Conservation (phyloP, 2,329 filamentous ascomycete genomes). For the Leptographium galeiforme region DNA sequence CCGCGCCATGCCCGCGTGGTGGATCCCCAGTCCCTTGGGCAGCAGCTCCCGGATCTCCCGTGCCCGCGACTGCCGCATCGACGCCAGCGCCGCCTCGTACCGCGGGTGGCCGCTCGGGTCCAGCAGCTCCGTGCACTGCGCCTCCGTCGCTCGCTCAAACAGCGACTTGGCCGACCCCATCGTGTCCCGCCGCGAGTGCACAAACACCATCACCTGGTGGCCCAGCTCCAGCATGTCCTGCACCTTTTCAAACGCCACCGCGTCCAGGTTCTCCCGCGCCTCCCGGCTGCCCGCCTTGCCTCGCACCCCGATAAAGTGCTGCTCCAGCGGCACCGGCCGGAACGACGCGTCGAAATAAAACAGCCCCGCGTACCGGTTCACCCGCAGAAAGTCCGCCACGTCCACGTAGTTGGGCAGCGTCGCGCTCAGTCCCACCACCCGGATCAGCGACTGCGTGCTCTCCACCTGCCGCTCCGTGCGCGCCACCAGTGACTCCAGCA, state of each 20-base stretch:
- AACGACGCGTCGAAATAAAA: slow-evolving; percentile 98
- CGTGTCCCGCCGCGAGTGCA: slow-evolving; percentile 92
- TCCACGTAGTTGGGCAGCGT: slow-evolving; percentile 95
- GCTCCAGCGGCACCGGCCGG: slow-evolving; percentile 86
- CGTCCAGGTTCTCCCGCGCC: slow-evolving; percentile 80
- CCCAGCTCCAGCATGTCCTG: slow-evolving; percentile 78
- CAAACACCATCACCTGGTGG: slow-evolving; percentile 99
- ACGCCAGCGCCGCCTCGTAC: slow-evolving; percentile 66
- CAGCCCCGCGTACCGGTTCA: slow-evolving; percentile 81
- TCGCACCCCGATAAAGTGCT: slow-evolving; percentile 94
- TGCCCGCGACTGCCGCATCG: slow-evolving; percentile 76
- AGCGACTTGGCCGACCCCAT: slow-evolving; percentile 76
- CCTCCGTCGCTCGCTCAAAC: slow-evolving; percentile 72
- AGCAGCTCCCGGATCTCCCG: slow-evolving; percentile 80
- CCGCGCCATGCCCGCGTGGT: slow-evolving; percentile 93
- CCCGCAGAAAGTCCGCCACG: slow-evolving; percentile 91
- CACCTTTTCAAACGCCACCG: slow-evolving; percentile 84
- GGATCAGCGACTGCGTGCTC: slow-evolving; percentile 92
- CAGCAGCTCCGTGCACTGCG: slow-evolving; percentile 68
- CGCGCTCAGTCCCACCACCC: slow-evolving; percentile 88
- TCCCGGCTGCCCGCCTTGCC: slow-evolving; percentile 72
- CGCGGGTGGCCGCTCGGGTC: slow-evolving; percentile 66
- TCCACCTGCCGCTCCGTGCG: slow-evolving; percentile 93
- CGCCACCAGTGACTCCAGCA: slow-evolving; percentile 89
- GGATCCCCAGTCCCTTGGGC: slow-evolving; percentile 81